A percentile compares a stretch with the other conserved stretches of the same genome.
Evolutionary conservation across 257 asterid species (phyloP).

Genomic region (Fraxinus quadrangulata): DNA sequence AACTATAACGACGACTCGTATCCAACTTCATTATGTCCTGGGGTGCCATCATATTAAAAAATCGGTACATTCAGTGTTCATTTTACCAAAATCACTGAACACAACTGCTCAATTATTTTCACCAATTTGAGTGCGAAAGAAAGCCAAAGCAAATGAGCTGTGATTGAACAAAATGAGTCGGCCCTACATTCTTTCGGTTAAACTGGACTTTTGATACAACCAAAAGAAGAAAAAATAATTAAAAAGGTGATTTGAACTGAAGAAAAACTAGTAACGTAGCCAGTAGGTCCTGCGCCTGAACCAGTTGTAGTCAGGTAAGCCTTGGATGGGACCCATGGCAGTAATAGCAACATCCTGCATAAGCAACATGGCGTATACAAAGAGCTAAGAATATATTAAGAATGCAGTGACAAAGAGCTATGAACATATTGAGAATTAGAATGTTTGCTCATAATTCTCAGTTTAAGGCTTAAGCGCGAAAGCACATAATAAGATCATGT

Average conservation of each 20-base stretch:
- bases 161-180: neutral
- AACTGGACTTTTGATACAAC: neutral
- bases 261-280: constrained; percentile 84
- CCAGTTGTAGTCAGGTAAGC: constrained; percentile 97
- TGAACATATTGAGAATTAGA: neutral
- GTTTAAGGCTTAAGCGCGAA: constrained; percentile 8
- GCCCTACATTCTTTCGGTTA: neutral
- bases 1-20: neutral
- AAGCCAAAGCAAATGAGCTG: neutral
- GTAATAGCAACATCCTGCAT: constrained; percentile 81
- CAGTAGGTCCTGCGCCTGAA: constrained; percentile 98
- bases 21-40: neutral
- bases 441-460: neutral
- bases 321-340: constrained; percentile 83
- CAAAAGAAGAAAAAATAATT: neutral
- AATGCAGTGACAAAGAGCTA: neutral
- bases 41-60: neutral
- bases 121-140: neutral
- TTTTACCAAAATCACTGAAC: neutral
- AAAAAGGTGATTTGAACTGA: neutral
- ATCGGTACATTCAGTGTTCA: neutral
- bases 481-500: neutral
- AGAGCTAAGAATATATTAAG: neutral
- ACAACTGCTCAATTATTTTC: neutral
- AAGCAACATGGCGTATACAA: neutral